Base-by-base conservation (phyloP, 306 rosid genomes). In the Myrica gale region DNA sequence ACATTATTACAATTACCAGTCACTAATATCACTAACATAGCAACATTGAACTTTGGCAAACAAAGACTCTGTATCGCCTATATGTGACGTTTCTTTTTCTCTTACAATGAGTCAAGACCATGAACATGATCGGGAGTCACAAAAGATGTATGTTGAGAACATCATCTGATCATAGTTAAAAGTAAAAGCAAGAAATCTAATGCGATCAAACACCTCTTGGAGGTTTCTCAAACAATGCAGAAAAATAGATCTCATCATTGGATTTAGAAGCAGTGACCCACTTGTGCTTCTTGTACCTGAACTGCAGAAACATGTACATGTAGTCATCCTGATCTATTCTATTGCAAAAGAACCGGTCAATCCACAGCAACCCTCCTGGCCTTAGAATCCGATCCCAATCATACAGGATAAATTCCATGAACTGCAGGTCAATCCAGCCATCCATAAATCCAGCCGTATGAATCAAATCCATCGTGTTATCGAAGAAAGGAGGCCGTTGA, bases 251-350 rank as follows among this genome's bases (percentile, higher is more conserved):
- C 80, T 92, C 96, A 71, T 89, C 89, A 58, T 85, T 88, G 47
- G 98, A 90, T 85, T 92, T 95, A 1, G 91, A 88, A 80, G 92
- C 86, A 55, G 86, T 16, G 76, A 78, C 82, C 99, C 97, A 92
- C 78, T 79, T 92, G 73, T 90, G 96, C 76, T 90, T 92, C 90
- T 84, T 96, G 89, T 96, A 96, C 73, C 98, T 89, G 10, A 92
- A 82, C 79, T 92, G 99, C 83, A 92, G 92, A 88, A 96, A 96
- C 98, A 92, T 96, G 80, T 84, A 96, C 89, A 96, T 78, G 76
- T 87, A 96, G 7, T 88, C 92, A 71, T 96, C 99, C 65, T 90
- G 84, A 87, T 92, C 98, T 78, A 87, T 84, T 55, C 66, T 85
- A 1, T 79, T 82, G 73, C 99, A 90, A 69, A 95, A 92, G 85